These are phyloP conservation scores for Nitzschia putrida DNA, from an alignment of 108 stramenopile species.

Conservation along the genomic window DNA sequence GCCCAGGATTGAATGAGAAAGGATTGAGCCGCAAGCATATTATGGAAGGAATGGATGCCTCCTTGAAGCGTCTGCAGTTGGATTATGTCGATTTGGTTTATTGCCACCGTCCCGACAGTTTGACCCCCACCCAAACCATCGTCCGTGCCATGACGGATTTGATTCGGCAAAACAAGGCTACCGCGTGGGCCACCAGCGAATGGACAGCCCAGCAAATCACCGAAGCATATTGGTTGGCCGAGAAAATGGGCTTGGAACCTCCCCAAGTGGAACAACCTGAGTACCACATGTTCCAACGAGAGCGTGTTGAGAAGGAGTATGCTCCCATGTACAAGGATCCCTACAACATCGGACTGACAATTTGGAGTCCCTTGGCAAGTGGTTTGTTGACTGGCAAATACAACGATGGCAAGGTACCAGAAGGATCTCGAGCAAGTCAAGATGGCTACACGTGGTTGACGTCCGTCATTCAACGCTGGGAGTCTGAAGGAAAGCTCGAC, in stretches of 20 bases:
- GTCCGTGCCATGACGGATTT: conserved; percentile 52
- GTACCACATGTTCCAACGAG: conserved; percentile 53
- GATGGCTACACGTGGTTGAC: conserved; percentile 42
- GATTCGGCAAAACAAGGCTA: conserved; percentile 42
- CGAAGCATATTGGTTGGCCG: conserved; percentile 44
- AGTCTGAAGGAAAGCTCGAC: conserved; percentile 39
- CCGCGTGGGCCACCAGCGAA: conserved; percentile 47
- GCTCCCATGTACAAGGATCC: conserved; percentile 37
- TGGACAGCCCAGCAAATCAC: conserved; percentile 53
- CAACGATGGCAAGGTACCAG: conserved; percentile 40
- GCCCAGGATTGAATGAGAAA: conserved; percentile 36
- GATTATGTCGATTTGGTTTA: conserved; percentile 45
- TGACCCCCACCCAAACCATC: conserved; percentile 42
- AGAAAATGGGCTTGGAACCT: conserved; percentile 29
- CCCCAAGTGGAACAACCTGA: conserved; percentile 46
- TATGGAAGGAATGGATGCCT: conserved; percentile 38
- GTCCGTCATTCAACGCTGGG: conserved; percentile 31
- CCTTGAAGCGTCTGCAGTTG: conserved; percentile 39
- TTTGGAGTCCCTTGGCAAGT: conserved; percentile 45
- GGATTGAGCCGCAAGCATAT: conserved; percentile 47
- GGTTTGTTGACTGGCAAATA: conserved; percentile 48
- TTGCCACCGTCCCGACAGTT: conserved; percentile 42
- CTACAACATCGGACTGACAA: conserved; percentile 45
- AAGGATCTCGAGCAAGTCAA: conserved; percentile 37
- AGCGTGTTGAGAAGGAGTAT: conserved; percentile 51